Conservation (phyloP, 2,329 filamentous ascomycete genomes). For the Cercospora beticola region DNA sequence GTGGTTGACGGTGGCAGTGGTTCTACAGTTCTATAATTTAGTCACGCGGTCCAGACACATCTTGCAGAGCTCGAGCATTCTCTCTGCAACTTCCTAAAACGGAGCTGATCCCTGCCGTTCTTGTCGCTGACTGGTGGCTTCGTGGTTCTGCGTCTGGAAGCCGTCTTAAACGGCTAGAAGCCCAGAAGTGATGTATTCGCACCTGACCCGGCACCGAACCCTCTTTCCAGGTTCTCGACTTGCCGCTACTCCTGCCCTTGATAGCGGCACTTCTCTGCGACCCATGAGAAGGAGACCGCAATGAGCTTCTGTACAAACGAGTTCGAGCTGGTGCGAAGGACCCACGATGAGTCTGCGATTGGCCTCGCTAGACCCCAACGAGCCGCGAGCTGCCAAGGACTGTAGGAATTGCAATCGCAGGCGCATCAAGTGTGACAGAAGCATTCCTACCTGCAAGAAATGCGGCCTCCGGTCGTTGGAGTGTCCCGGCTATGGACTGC, state of each 20-base stretch:
- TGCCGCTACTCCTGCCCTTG: neutral
- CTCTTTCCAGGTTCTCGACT: neutral
- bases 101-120: neutral
- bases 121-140: neutral
- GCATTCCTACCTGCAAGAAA: slow-evolving; percentile 17
- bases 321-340: neutral
- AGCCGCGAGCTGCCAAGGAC: slow-evolving; percentile 16
- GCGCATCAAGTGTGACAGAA: slow-evolving; percentile 16
- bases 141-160: neutral
- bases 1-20: neutral
- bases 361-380: slow-evolving; percentile 15
- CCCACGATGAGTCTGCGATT: slow-evolving; percentile 15
- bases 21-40: neutral
- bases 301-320: neutral
- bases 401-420: slow-evolving; percentile 17
- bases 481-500: slow-evolving; percentile 15
- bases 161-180: neutral
- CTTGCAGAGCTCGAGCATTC: neutral
- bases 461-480: slow-evolving; percentile 13
- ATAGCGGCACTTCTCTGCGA: neutral
- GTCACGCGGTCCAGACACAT: slow-evolving; percentile 1
- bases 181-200: neutral
- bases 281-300: neutral
- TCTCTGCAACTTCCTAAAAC: neutral
- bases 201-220: slow-evolving; percentile 2